Evolutionary conservation across 129 eudicot genomes (phyloP).

Genomic region (Centrapalus pauciflorus): DNA sequence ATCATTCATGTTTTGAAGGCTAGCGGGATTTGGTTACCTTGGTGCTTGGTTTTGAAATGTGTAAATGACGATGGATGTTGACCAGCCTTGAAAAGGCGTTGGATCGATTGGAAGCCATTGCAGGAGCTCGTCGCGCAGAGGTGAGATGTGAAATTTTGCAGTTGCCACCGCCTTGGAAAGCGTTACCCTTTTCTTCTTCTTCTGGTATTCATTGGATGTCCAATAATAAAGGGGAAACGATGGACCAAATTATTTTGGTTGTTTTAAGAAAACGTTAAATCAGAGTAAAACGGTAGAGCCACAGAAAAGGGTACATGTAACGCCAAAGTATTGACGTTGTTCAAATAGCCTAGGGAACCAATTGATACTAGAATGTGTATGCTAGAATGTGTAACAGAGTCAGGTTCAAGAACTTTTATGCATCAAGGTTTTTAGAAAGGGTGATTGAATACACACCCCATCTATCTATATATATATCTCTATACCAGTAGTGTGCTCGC

Average conservation of each 20-base stretch:
- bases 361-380: too few species aligned
- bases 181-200: neutral
- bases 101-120: slow-evolving; percentile 58
- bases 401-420: too few species aligned
- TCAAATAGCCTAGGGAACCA: too few species aligned
- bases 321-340: too few species aligned
- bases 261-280: too few species aligned
- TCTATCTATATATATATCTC: too few species aligned
- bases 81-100: slow-evolving; percentile 53
- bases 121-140: neutral
- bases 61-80: slow-evolving; percentile 58
- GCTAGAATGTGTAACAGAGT: too few species aligned
- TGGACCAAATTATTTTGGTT: slow-evolving; percentile 8
- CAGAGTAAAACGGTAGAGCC: too few species aligned
- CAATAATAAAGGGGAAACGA: slow-evolving; percentile 4
- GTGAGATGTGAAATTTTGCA: neutral
- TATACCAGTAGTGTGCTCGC: too few species aligned
- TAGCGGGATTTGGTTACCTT: slow-evolving; percentile 25
- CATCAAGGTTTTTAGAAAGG: too few species aligned
- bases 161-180: neutral
- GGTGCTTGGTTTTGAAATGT: slow-evolving; percentile 26
- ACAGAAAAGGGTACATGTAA: too few species aligned
- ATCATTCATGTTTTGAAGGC: neutral
- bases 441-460: too few species aligned
- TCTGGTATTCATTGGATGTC: slow-evolving; percentile 1